phyloP scores from a whole-genome alignment of 257 asterid species.

The Salvia miltiorrhiza region DNA sequence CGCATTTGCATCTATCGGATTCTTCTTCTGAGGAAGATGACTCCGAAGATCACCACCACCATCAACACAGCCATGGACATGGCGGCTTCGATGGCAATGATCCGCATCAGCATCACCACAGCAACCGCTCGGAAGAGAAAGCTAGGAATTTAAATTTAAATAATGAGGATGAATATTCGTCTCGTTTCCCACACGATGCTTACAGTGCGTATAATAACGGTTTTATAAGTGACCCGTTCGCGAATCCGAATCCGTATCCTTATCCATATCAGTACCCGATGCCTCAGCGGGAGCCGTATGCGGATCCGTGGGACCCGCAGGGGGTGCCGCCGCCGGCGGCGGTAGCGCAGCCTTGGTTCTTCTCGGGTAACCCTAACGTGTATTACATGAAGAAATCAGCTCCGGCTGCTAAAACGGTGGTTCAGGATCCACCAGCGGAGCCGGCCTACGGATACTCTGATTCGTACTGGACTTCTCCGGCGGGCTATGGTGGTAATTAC shows the following conservation, averaged over 20 bases:
- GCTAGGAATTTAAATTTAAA: slow-evolving; percentile 17
- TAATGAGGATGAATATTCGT: slow-evolving; percentile 21
- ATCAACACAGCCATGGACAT: slow-evolving; percentile 2
- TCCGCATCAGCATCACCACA: slow-evolving; percentile 13
- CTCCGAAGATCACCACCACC: slow-evolving; percentile 25
- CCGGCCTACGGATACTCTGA: slow-evolving; percentile 57
- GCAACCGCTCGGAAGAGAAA: slow-evolving; percentile 16
- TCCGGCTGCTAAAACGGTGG: slow-evolving; percentile 60
- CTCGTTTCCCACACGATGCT: slow-evolving; percentile 31
- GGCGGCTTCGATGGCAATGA: slow-evolving; percentile 11
- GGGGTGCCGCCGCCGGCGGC: slow-evolving; percentile 21
- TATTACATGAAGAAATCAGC: slow-evolving; percentile 79
- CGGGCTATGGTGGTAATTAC: slow-evolving; percentile 41
- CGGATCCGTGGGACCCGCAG: slow-evolving; percentile 43
- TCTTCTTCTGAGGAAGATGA: slow-evolving; percentile 48
- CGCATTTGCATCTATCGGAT: slow-evolving; percentile 62
- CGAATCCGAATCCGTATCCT: slow-evolving; percentile 23
- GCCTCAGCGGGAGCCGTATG: slow-evolving; percentile 35
- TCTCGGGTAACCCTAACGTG: slow-evolving; percentile 38
- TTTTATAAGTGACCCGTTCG: slow-evolving; percentile 24
- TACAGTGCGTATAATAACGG: slow-evolving; percentile 24
- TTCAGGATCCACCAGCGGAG: slow-evolving; percentile 60
- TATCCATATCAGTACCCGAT: slow-evolving; percentile 25
- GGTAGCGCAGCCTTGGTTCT: slow-evolving; percentile 36
- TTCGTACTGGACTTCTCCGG: slow-evolving; percentile 43